Evolutionary conservation across 148 eudicot genomes (phyloP).

Genomic region (Cornus kousa): DNA sequence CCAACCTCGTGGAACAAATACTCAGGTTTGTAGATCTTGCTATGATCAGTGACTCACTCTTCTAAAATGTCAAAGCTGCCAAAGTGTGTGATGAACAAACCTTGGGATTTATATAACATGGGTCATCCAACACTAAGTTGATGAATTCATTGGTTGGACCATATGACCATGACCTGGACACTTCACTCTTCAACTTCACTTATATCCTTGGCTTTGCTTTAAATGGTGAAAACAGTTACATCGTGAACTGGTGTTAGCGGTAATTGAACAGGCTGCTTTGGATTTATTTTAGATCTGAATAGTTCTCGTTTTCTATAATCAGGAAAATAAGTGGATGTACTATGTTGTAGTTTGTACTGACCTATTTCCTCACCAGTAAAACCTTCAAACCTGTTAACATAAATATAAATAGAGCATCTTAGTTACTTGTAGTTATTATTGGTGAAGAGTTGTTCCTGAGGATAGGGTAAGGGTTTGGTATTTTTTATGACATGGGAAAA

Average conservation of each 20-base stretch:
- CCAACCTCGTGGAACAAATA: conserved; percentile 92
- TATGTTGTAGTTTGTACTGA: neutral
- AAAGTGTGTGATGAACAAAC: no score
- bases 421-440: neutral
- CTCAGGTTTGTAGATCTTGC: conserved; percentile 52
- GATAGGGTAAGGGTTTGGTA: no score
- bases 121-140: neutral
- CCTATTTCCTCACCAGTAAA: neutral
- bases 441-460: no score
- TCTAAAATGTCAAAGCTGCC: neutral
- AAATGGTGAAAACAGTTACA: neutral
- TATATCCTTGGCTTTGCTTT: neutral
- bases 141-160: no score
- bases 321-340: neutral
- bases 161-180: no score
- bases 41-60: neutral
- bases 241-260: neutral
- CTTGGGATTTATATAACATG: neutral
- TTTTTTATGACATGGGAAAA: no score
- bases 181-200: neutral
- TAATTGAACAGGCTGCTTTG: neutral
- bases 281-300: neutral
- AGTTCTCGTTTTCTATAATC: neutral
- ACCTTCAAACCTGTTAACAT: neutral
- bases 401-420: neutral